Conservation (phyloP, 1,139 yeast genomes). For the Scheffersomyces insectosa region DNA sequence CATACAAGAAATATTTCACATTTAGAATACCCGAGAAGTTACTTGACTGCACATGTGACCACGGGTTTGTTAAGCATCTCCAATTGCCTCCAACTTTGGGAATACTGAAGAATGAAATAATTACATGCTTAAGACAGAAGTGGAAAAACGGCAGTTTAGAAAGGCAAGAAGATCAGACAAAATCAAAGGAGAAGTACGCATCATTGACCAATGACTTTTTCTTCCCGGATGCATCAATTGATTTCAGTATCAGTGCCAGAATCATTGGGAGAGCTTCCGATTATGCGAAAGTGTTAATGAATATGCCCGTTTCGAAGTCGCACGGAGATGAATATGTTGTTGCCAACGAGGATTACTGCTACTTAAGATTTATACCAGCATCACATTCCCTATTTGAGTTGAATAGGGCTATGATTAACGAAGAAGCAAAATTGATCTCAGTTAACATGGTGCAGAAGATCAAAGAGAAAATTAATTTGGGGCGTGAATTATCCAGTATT, state of each 20-base stretch:
- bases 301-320: constrained; percentile 13
- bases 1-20: constrained; percentile 43
- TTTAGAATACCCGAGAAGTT: constrained; percentile 40
- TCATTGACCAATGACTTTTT: constrained; percentile 32
- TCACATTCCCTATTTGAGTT: constrained; percentile 27
- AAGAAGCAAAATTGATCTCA: constrained; percentile 33
- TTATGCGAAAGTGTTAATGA: constrained; percentile 21
- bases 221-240: constrained; percentile 31
- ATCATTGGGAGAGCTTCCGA: constrained; percentile 37
- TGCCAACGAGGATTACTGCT: constrained; percentile 34
- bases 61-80: constrained; percentile 35
- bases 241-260: constrained; percentile 39
- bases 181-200: constrained; percentile 16
- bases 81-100: constrained; percentile 42
- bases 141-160: constrained; percentile 22
- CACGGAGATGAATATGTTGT: constrained; percentile 38
- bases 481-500: constrained; percentile 18
- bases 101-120: constrained; percentile 26
- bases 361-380: constrained; percentile 25
- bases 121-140: constrained; percentile 27
- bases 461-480: constrained; percentile 26
- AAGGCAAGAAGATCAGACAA: constrained; percentile 7
- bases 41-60: constrained; percentile 39
- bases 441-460: constrained; percentile 27
- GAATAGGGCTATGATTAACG: constrained; percentile 32